Evolutionary conservation across 148 eudicot species (phyloP), one percentile per base, ranked within the genome.

Genomic region (Fagopyrum esculentum): DNA sequence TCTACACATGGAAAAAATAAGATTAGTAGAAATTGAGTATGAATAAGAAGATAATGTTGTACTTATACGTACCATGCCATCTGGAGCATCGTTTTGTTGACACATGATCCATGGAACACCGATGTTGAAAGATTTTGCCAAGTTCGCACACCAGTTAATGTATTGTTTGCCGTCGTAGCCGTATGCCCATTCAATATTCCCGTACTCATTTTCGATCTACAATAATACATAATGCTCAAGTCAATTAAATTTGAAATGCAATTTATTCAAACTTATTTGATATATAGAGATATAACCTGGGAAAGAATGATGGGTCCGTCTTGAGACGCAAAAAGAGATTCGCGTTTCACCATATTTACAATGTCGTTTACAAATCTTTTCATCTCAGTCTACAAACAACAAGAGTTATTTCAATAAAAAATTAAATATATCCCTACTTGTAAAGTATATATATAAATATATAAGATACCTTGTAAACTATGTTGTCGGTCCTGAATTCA

Each of bases 91-190:
- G 3, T 7, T 0, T 43, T 89, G 77, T 80, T 89, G 87, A 63
- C 90, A 87, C 90, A 89, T 87, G 35, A 87, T 70, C 93, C 93
- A 89, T 40, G 93, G 74, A 11, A 82, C 83, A 4, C 85, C 87
- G 68, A 77, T 75, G 7, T 85, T 17, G 16, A 75, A 82, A 2
- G 87, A 75, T 2, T 73, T 19, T 29, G 90, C 90, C 77, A 85
- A 75, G 6, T 81, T 61, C 1, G 86, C 89, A 9, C 81, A 77
- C 93, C 93, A 89, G 2, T 85, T 72, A 0, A 82, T 80, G 73
- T 89, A 89, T 5, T 45, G 68, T 46, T 82, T 83, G 10, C 93
- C 93, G 1, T 49, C 80, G 5, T 77, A 59, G 17, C 89, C 88
- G 57, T 79, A 88, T 3, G 76, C 4, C 13, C 8, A 3, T 9